Conservation (phyloP, 1,284 basidiomycete species). For the Laetiporus sulphureus region DNA sequence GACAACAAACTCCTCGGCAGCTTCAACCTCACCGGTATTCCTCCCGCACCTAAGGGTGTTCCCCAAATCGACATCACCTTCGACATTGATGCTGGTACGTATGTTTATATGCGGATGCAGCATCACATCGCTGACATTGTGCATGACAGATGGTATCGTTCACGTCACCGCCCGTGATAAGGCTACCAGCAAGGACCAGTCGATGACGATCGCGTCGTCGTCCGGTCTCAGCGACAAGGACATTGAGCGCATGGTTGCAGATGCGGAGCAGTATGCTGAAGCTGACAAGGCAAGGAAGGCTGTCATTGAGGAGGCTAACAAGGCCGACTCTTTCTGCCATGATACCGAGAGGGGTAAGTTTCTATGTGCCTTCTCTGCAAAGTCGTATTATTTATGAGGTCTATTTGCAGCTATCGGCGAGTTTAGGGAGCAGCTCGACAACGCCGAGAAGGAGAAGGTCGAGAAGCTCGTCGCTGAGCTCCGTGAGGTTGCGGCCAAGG, state of each 20-base stretch:
- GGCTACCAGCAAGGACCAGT: slow-evolving; percentile 96
- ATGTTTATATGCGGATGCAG: no score
- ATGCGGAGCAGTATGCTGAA: slow-evolving; percentile 93
- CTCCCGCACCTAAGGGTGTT: slow-evolving; percentile 96
- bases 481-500: slow-evolving; percentile 86
- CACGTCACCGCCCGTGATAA: slow-evolving; percentile 97
- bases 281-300: slow-evolving; percentile 82
- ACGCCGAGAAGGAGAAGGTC: slow-evolving; percentile 91
- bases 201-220: slow-evolving; percentile 95
- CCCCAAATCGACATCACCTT: slow-evolving; percentile 99
- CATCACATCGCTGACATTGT: slow-evolving; percentile 1
- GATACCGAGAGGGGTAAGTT: slow-evolving; percentile 90
- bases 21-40: slow-evolving; percentile 98
- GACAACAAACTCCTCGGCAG: slow-evolving; percentile 99
- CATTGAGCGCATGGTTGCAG: slow-evolving; percentile 95
- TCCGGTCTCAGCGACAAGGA: slow-evolving; percentile 96
- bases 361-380: neutral
- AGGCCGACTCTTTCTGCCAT: slow-evolving; percentile 89
- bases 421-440: slow-evolving; percentile 96
- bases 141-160: slow-evolving; percentile 78
- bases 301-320: slow-evolving; percentile 96
- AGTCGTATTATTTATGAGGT: neutral
- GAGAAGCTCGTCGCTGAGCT: slow-evolving; percentile 82
- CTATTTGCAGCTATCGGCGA: slow-evolving; percentile 77
- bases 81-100: slow-evolving; percentile 91